These are phyloP conservation scores for Pseudopithomyces maydicus DNA, from an alignment of 2,329 filamentous ascomycete genomes.

Conservation along the genomic window DNA sequence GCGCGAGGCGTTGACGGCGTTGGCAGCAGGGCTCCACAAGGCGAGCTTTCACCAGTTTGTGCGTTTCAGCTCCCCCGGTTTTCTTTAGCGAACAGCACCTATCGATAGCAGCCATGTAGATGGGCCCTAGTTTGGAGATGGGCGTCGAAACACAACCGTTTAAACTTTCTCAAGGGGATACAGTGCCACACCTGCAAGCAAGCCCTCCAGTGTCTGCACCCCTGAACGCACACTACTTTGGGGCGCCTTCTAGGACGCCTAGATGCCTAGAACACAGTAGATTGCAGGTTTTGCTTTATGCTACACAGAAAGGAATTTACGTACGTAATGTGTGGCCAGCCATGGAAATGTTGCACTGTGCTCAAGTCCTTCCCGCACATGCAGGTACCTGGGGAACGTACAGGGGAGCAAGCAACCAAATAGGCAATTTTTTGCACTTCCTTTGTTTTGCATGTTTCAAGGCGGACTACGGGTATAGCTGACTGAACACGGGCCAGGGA, in stretches of 20 bases:
- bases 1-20: slow-evolving; percentile 5
- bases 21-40: slow-evolving; percentile 4
- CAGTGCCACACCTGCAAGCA: background rate
- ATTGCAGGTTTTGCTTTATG: background rate
- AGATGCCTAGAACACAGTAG: background rate
- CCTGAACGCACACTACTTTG: background rate
- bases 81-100: background rate
- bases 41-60: background rate
- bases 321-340: background rate
- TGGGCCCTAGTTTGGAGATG: background rate
- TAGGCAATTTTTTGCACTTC: background rate
- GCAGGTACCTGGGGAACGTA: background rate
- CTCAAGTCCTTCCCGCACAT: background rate
- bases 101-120: background rate
- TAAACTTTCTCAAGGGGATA: background rate
- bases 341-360: background rate
- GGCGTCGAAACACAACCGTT: background rate
- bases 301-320: background rate
- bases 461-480: background rate
- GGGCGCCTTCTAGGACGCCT: background rate
- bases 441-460: background rate
- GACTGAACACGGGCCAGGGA: background rate
- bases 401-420: background rate
- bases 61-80: slow-evolving; percentile 3
- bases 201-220: background rate